Percentiles rank a stretch among this genome's conserved stretches.
Conservation (phyloP, 1,284 basidiomycete species). For the Phylloporus sp. region DNA sequence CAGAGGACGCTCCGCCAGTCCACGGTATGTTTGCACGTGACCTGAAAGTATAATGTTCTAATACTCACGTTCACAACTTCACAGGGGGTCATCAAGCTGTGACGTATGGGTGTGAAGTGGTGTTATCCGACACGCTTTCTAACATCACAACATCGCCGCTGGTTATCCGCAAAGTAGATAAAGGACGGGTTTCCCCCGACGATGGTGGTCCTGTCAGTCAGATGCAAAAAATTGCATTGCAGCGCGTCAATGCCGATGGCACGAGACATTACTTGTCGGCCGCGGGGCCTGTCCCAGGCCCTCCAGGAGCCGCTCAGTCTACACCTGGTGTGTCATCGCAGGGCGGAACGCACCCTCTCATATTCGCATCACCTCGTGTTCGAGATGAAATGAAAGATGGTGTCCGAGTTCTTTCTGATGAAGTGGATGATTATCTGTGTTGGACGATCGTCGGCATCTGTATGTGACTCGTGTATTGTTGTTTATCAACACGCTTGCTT, state of each 20-base stretch:
- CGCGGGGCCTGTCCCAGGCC: conserved; percentile 80
- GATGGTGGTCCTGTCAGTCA: conserved; percentile 93
- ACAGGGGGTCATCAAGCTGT: conserved; percentile 78
- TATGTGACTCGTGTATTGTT: conserved; percentile 55
- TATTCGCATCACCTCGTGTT: conserved; percentile 79
- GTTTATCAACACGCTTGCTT: conserved; percentile 20
- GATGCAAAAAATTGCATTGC: conserved; percentile 94
- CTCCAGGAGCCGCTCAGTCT: conserved; percentile 70
- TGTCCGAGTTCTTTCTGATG: conserved; percentile 73
- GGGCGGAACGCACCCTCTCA: conserved; percentile 79
- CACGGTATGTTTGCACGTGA: conserved; percentile 66
- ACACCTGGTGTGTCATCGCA: conserved; percentile 76
- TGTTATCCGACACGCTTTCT: conserved; percentile 84
- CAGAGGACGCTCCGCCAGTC: conserved; percentile 62
- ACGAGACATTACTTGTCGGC: conserved; percentile 84
- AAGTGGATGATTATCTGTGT: conserved; percentile 93
- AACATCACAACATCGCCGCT: conserved; percentile 88
- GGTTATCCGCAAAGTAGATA: conserved; percentile 92
- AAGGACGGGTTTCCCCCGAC: conserved; percentile 81
- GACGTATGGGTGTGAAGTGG: conserved; percentile 90
- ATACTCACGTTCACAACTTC: conserved; percentile 51
- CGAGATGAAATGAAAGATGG: conserved; percentile 80
- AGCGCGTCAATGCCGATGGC: conserved; percentile 82
- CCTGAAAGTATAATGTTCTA: conserved; percentile 48
- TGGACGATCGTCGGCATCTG: conserved; percentile 97